Percentiles rank a stretch among this genome's conserved stretches.
Conservation (phyloP, 169 alveolate genomes). For the Neospora caninum region DNA sequence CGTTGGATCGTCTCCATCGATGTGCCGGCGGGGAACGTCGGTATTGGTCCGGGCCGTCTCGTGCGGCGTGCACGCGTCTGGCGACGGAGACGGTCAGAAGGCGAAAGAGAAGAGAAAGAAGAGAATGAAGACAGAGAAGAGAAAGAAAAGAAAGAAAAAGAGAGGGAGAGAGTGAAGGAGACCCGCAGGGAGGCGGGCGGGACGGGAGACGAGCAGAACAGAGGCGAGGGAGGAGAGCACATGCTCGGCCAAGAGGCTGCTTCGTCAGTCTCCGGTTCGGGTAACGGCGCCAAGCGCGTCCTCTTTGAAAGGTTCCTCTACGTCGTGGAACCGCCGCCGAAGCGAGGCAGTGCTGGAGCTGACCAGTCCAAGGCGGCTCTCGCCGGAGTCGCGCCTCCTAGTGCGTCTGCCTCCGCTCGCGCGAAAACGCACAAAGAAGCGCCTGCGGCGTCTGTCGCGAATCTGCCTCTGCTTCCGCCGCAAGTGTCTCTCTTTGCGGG, state of each 20-base stretch:
- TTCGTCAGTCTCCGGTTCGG: not conserved
- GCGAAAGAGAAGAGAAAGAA: not conserved
- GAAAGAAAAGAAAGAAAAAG: too few species aligned
- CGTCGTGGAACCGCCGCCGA: not conserved
- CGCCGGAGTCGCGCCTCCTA: slow-evolving; percentile 9
- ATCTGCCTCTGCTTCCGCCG: slow-evolving; percentile 51
- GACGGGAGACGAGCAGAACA: not conserved
- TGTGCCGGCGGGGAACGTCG: slow-evolving; percentile 38
- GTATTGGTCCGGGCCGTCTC: slow-evolving; percentile 22
- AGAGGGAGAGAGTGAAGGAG: not conserved
- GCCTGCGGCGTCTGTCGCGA: not conserved
- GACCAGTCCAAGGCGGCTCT: not conserved
- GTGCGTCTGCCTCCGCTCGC: too few species aligned
- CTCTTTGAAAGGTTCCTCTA: not conserved
- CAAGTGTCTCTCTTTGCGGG: slow-evolving; percentile 59
- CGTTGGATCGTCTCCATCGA: slow-evolving; percentile 17
- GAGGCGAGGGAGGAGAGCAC: too few species aligned
- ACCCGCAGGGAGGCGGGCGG: not conserved
- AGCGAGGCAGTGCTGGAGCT: not conserved
- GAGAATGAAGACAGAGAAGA: not conserved
- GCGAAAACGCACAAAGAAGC: not conserved
- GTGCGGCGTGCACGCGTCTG: slow-evolving; percentile 19
- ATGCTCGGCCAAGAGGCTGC: too few species aligned
- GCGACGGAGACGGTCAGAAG: not conserved
- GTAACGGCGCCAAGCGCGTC: not conserved